Conservation (phyloP, 805 yeast species). For the Barnettozyma sucrosica region DNA sequence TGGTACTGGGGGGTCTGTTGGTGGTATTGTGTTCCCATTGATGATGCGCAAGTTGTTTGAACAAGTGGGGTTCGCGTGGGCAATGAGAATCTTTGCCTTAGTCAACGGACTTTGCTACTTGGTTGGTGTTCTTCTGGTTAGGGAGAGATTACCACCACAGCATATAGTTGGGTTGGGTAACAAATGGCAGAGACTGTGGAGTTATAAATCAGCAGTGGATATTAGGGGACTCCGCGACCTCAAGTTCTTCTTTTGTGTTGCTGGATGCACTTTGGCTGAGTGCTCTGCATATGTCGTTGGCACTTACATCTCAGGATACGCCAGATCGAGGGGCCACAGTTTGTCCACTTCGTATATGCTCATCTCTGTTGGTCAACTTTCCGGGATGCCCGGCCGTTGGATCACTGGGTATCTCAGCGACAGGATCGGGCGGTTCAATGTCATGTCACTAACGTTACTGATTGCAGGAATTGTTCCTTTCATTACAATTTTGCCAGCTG, state of each 20-base stretch:
- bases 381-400: constrained; percentile 39
- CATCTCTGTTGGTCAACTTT: constrained; percentile 38
- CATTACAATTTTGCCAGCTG: constrained; percentile 36
- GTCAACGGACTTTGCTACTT: constrained; percentile 33
- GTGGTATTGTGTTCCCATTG: constrained; percentile 50
- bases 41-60: constrained; percentile 42
- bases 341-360: constrained; percentile 37
- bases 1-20: constrained; percentile 46
- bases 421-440: constrained; percentile 45
- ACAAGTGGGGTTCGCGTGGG: constrained; percentile 49
- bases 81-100: constrained; percentile 46
- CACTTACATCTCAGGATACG: constrained; percentile 47
- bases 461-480: constrained; percentile 28
- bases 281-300: constrained; percentile 37
- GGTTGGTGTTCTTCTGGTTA: constrained; percentile 30
- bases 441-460: constrained; percentile 35
- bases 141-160: constrained; percentile 35
- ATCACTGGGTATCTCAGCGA: constrained; percentile 39
- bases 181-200: constrained; percentile 25
- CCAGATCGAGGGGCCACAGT: constrained; percentile 38
- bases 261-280: constrained; percentile 43
- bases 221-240: constrained; percentile 36
- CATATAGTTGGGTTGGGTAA: constrained; percentile 17
- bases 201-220: constrained; percentile 27
- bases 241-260: constrained; percentile 37